Conservation (phyloP, 169 alveolate genomes). For the Plasmodium vinckei region DNA sequence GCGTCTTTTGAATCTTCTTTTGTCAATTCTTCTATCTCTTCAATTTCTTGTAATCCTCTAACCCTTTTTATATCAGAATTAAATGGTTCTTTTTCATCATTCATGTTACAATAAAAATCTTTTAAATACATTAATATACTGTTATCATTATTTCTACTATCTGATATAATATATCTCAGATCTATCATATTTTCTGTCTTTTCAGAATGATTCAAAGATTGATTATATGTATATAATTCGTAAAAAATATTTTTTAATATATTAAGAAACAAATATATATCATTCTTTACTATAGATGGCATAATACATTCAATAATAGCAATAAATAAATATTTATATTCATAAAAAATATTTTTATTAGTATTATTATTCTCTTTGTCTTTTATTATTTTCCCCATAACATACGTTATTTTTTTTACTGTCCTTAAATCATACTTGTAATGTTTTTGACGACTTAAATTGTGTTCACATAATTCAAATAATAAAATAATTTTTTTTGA, state of each 20-base stretch:
- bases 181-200: slow-evolving; percentile 15
- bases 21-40: background rate
- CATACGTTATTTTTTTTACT: slow-evolving; percentile 93
- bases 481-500: slow-evolving; percentile 94
- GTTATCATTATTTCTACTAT: slow-evolving; percentile 54
- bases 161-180: slow-evolving; percentile 39
- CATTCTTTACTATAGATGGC: slow-evolving; percentile 74
- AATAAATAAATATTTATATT: slow-evolving; percentile 64
- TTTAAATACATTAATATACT: slow-evolving; percentile 39
- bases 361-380: slow-evolving; percentile 10
- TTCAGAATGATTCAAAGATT: slow-evolving; percentile 15
- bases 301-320: slow-evolving; percentile 73
- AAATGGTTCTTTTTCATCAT: slow-evolving; percentile 9
- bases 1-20: background rate
- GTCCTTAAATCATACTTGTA: slow-evolving; percentile 99
- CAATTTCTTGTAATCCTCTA: background rate
- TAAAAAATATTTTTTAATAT: slow-evolving; percentile 60
- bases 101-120: slow-evolving; percentile 59
- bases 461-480: slow-evolving; percentile 94
- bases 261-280: slow-evolving; percentile 54
- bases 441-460: slow-evolving; percentile 94
- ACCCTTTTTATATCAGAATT: background rate
- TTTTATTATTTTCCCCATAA: slow-evolving; percentile 90
- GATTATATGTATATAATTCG: slow-evolving; percentile 68
- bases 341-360: slow-evolving; percentile 44